Percentiles rank a stretch among this genome's conserved stretches.
Evolutionary conservation across 495 filamentous ascomycete genomes (phyloP).

Genomic region (Friedmanniomyces simplex): DNA sequence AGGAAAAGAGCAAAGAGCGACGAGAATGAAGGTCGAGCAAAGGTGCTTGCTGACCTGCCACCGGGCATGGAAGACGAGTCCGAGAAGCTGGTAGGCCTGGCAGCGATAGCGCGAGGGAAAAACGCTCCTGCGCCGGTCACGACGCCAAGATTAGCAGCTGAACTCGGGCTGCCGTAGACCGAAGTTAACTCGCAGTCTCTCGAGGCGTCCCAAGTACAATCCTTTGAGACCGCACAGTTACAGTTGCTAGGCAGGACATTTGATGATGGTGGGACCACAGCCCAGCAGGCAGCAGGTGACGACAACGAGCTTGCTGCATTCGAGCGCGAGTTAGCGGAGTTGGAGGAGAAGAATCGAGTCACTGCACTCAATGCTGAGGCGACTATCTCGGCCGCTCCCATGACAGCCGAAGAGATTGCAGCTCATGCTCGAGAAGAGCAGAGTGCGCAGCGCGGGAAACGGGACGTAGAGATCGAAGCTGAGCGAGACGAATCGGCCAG

Average conservation of each 20-base stretch:
- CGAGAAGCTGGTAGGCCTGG: background rate
- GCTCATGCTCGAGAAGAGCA: conserved; percentile 52
- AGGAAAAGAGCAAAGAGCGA: background rate
- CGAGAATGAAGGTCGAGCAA: background rate
- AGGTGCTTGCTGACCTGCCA: no score
- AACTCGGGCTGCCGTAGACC: background rate
- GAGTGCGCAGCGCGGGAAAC: conserved; percentile 40
- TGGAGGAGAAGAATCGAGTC: background rate
- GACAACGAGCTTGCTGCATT: background rate
- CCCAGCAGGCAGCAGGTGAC: background rate
- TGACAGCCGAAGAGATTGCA: conserved; percentile 63
- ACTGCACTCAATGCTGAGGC: conserved; percentile 32
- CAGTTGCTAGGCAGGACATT: background rate
- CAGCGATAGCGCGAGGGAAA: background rate
- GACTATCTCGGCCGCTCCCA: conserved; percentile 59
- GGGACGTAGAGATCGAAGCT: conserved; percentile 57
- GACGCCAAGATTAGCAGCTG: no score
- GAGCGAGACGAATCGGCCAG: conserved; percentile 79
- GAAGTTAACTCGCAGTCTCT: background rate
- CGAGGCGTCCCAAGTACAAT: background rate
- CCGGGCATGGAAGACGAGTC: background rate
- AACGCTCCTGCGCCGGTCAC: background rate
- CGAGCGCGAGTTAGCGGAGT: background rate
- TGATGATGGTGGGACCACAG: background rate
- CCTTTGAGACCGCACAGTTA: background rate